Base-by-base conservation (phyloP, 768 basidiomycete genomes). In the Mycena indigotica region DNA sequence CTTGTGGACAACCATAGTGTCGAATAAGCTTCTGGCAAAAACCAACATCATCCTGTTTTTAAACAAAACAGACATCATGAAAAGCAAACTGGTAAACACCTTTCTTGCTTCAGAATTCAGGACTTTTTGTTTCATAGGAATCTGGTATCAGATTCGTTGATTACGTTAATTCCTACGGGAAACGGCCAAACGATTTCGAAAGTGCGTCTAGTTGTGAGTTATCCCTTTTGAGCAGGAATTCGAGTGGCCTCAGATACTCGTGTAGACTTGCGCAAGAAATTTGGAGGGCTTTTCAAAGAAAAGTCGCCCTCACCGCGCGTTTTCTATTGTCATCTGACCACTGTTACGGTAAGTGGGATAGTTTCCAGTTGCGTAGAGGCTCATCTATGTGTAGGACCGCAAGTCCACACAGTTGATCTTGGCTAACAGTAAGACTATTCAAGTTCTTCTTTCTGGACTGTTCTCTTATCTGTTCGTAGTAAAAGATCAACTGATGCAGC, bases 21-120 rank as follows among this genome's bases (percentile, higher is more conserved):
- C 82, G 26, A 91, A 91, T 73, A 83, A 80, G 64, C 80, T 92
- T 24, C 78, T 93, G 4, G 83, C 82, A 41, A 76, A 81, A 44
- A 88, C 91, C 28, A 87, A 89, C 62, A 75, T 91, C 29, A 86
- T 92, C 58, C 77, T 92, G 45, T 93, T 92, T 75, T 75, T 93
- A 52, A 93, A 92, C 74, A 93, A 93, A 69, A 86, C 86, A 57
- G 89, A 91, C 65, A 87, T 91, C 57, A 72, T 92, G 53, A 82
- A 81, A 58, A 64, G 77, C 44, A 91, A 91, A 65, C 80, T 91
- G 12, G 72, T 63, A 38, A 54, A 55, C 55, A 28, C 17, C 4
- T 6, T 19, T n/a, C 28, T 38, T 38, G 25, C 17, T 21, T 28
- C 19, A 6, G 13, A 49, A 39, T 32, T 24, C 6, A 28, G 46